Evolutionary conservation across 1,284 basidiomycete genomes (phyloP).

Genomic region (Cryptococcus deneoformans): DNA sequence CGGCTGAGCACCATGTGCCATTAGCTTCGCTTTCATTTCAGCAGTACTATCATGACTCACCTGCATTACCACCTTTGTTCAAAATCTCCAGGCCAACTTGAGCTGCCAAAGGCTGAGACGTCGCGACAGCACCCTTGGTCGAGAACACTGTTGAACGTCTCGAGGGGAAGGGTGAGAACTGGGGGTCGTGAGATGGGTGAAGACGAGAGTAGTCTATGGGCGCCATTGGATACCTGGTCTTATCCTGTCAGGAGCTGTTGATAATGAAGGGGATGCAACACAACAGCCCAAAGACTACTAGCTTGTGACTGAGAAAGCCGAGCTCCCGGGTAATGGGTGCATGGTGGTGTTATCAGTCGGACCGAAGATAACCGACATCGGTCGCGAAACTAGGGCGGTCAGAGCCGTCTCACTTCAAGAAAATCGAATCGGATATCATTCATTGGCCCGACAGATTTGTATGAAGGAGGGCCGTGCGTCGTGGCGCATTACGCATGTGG

Average conservation of each 20-base stretch:
- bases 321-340: not conserved
- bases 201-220: slow-evolving; percentile 38
- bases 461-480: too few relatives aligned
- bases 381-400: too few relatives aligned
- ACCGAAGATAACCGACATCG: too few relatives aligned
- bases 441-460: too few relatives aligned
- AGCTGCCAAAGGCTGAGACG: slow-evolving; percentile 85
- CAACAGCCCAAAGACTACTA: not conserved
- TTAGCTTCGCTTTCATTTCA: not conserved
- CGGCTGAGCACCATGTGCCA: slow-evolving; percentile 50
- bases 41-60: slow-evolving; percentile 13
- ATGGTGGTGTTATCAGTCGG: too few relatives aligned
- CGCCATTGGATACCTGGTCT: slow-evolving; percentile 17
- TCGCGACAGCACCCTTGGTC: slow-evolving; percentile 78
- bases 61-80: slow-evolving; percentile 87
- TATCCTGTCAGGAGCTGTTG: not conserved
- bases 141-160: slow-evolving; percentile 43
- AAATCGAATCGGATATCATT: too few relatives aligned
- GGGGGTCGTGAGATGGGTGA: slow-evolving; percentile 39
- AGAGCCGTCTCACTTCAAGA: too few relatives aligned
- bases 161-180: slow-evolving; percentile 43
- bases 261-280: not conserved
- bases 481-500: too few relatives aligned
- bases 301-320: not conserved
- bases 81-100: slow-evolving; percentile 87